These are phyloP conservation scores for Hibiscus syriacus DNA, from an alignment of 345 rosid species.

Conservation along the genomic window DNA sequence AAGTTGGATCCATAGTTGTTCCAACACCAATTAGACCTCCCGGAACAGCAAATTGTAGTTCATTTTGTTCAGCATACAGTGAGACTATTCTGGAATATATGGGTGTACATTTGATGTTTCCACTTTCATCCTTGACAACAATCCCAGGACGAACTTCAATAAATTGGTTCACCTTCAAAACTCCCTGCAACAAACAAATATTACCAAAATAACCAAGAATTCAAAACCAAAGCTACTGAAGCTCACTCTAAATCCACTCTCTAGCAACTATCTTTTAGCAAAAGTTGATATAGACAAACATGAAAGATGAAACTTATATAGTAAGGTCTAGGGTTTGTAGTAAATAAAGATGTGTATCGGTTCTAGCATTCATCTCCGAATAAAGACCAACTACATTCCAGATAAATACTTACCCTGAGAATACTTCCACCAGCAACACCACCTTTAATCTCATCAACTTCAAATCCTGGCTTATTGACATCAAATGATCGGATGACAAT, in stretches of 20 bases:
- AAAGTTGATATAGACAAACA: not conserved
- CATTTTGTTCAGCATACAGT: conserved; percentile 83
- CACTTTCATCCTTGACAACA: conserved; percentile 74
- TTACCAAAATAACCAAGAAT: not conserved
- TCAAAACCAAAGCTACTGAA: not conserved
- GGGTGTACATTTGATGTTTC: conserved; percentile 82
- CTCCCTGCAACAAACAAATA: conserved; percentile 50
- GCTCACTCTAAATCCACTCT: not conserved
- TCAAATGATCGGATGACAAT: not conserved
- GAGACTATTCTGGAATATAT: conserved; percentile 85
- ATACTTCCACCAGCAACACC: conserved; percentile 99
- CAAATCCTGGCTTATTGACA: conserved; percentile 2
- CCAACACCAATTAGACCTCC: conserved; percentile 99
- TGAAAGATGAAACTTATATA: not conserved
- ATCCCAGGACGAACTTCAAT: conserved; percentile 97
- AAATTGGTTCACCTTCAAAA: conserved; percentile 75
- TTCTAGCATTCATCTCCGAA: not conserved
- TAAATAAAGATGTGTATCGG: not conserved
- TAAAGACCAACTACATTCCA: not conserved
- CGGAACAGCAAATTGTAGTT: conserved; percentile 95
- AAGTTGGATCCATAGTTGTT: conserved; percentile 96
- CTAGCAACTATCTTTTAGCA: not conserved
- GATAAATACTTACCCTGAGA: conserved; percentile 49
- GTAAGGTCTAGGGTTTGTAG: not conserved
- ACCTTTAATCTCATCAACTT: conserved; percentile 41